Evolutionary conservation across 768 basidiomycete genomes (phyloP).

Genomic region (Boletus reticulatus): DNA sequence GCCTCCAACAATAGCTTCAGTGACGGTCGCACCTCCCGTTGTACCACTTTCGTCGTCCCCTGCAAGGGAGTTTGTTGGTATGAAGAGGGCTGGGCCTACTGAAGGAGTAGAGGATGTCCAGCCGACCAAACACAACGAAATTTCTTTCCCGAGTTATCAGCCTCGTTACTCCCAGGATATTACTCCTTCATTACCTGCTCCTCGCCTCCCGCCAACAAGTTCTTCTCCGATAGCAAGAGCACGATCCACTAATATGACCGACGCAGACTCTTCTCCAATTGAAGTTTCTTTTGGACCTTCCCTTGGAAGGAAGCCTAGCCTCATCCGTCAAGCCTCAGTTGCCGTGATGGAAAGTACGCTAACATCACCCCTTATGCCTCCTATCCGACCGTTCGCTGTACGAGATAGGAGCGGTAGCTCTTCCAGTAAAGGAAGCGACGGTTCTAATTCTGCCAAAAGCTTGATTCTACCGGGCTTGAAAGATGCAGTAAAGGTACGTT

Average conservation of each 20-base stretch:
- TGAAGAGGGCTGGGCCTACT: constrained; percentile 29
- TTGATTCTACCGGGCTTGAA: constrained; percentile 58
- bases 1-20: constrained; percentile 25
- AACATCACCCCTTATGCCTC: constrained; percentile 40
- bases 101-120: constrained; percentile 40
- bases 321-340: constrained; percentile 51
- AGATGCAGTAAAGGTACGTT: constrained; percentile 66
- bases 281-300: constrained; percentile 9
- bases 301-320: constrained; percentile 35
- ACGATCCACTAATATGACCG: constrained; percentile 32
- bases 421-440: constrained; percentile 39
- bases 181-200: constrained; percentile 29
- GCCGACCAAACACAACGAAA: constrained; percentile 47
- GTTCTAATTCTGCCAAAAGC: constrained; percentile 24
- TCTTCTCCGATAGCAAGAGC: constrained; percentile 34
- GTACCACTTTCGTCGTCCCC: constrained; percentile 36
- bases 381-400: constrained; percentile 45
- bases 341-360: constrained; percentile 50
- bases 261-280: constrained; percentile 17
- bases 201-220: constrained; percentile 26
- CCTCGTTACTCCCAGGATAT: constrained; percentile 58
- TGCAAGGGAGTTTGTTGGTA: constrained; percentile 31
- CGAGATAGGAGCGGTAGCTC: constrained; percentile 51
- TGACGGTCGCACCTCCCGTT: constrained; percentile 24
- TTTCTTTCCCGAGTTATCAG: constrained; percentile 58